Evolutionary conservation across 768 basidiomycete species (phyloP), one percentile per base, ranked within the genome.

Genomic region (Tricholoma matsutake): DNA sequence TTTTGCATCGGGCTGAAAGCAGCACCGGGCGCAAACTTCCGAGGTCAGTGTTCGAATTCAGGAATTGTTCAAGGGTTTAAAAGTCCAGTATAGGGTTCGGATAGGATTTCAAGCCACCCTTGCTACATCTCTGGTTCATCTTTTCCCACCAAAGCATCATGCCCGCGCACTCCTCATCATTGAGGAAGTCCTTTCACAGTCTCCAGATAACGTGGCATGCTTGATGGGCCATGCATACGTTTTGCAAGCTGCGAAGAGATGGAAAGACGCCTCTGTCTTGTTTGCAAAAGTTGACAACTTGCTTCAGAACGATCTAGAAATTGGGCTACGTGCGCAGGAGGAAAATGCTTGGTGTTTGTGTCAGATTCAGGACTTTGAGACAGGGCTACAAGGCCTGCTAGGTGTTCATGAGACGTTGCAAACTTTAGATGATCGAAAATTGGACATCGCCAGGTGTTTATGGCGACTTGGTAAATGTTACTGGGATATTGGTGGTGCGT

Each of bases 81-180:
- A 32, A 7, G 45, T 7, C 22, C 25, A 32, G 5, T 57, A n/a
- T 59, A 95, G 93, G 55, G 81, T 82, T 11, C 79, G 79, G 51
- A 82, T 83, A 53, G 86, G 86, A 3, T 84, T 97, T 69, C 86
- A 94, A 61, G 80, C 86, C 10, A 78, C 80, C 4, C 80, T 96
- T 11, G 89, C 86, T 2, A 88, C 86, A 0, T 86, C 92, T 4
- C 80, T 97, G 14, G 90, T 94, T 3, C 89, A 97, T 68, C 79
- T 91, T 54, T 92, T 85, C 71, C 87, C 96, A 29, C 96, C 96
- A 0, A 95, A 95, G 67, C 89, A 98, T 66, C 96, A 98, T 69
- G 65, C 77, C 10, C 86, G 88, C 56, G 96, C 97, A 1, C 76
- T 88, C 25, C 76, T 81, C 16, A 80, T 97, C 9, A 78, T 98